Percentiles rank a stretch among this genome's conserved stretches.
Conservation (phyloP, 345 rosid genomes). For the Geranium rotundifolium region DNA sequence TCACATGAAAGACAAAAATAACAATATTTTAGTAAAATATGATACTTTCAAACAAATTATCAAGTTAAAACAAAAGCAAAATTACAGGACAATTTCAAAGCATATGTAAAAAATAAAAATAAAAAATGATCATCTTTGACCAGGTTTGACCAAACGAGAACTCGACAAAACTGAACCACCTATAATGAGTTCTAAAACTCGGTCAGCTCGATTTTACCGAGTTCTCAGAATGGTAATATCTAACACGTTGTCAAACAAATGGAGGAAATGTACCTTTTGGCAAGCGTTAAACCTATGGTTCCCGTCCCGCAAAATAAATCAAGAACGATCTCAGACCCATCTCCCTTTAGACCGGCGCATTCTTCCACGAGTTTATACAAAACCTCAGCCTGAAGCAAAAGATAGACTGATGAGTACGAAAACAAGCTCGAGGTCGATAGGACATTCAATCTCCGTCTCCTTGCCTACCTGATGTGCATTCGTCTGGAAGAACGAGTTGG, state of each 20-base stretch:
- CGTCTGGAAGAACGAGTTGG: conserved; percentile 94
- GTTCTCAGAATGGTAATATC: no score
- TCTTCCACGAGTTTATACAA: conserved; percentile 78
- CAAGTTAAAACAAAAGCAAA: no score
- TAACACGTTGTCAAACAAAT: conserved; percentile 1
- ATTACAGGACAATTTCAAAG: no score
- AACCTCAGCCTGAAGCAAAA: conserved; percentile 62
- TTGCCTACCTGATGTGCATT: conserved; percentile 68
- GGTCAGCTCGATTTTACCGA: no score
- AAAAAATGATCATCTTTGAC: no score
- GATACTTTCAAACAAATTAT: no score
- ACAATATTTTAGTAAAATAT: no score
- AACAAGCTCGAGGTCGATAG: neutral
- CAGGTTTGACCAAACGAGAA: no score
- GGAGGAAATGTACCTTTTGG: conserved; percentile 40
- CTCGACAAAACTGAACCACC: no score
- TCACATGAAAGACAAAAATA: no score
- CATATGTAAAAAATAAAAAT: no score
- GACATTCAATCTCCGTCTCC: neutral
- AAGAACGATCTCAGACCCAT: conserved; percentile 84
- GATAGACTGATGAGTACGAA: neutral
- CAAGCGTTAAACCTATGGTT: conserved; percentile 85
- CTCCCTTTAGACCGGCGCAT: conserved; percentile 69
- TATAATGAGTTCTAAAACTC: no score
- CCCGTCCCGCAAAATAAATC: conserved; percentile 97